phyloP scores from a whole-genome alignment of 164 flowering plant species.

The Malania oleifera region DNA sequence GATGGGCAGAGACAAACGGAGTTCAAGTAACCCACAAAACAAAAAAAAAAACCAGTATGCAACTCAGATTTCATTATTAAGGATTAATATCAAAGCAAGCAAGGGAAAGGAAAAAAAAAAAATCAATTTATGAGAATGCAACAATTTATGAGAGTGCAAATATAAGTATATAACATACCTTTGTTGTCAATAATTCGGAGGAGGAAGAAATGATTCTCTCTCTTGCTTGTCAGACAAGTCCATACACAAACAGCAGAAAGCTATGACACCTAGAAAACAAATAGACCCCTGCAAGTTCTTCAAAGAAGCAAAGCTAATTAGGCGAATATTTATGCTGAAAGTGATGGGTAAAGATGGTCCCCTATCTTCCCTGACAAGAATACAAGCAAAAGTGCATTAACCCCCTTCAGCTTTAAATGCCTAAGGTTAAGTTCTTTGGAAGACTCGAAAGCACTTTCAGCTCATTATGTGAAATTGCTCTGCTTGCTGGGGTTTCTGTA shows the following conservation, averaged over 20 bases:
- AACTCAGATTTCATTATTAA: too few relatives aligned
- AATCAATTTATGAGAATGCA: too few relatives aligned
- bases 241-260: constrained; percentile 21
- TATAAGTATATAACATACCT: too few relatives aligned
- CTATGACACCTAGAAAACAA: constrained; percentile 27
- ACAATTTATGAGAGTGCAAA: too few relatives aligned
- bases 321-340: constrained; percentile 27
- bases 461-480: constrained; percentile 16
- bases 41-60: too few relatives aligned
- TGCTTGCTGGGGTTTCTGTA: constrained; percentile 13
- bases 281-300: constrained; percentile 33
- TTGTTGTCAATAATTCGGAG: constrained; percentile 1
- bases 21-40: too few relatives aligned
- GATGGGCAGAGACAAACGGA: too few relatives aligned
- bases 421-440: constrained; percentile 39
- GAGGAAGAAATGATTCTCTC: constrained; percentile 4
- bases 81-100: too few relatives aligned
- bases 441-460: constrained; percentile 31
- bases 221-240: constrained; percentile 13
- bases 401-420: constrained; percentile 31
- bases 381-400: constrained; percentile 35
- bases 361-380: constrained; percentile 35
- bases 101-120: too few relatives aligned
- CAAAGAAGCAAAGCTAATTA: constrained; percentile 21
- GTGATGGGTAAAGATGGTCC: constrained; percentile 36